Evolutionary conservation across 345 rosid species (phyloP), one percentile per base, ranked within the genome.

Genomic region (Melaleuca alternifolia): DNA sequence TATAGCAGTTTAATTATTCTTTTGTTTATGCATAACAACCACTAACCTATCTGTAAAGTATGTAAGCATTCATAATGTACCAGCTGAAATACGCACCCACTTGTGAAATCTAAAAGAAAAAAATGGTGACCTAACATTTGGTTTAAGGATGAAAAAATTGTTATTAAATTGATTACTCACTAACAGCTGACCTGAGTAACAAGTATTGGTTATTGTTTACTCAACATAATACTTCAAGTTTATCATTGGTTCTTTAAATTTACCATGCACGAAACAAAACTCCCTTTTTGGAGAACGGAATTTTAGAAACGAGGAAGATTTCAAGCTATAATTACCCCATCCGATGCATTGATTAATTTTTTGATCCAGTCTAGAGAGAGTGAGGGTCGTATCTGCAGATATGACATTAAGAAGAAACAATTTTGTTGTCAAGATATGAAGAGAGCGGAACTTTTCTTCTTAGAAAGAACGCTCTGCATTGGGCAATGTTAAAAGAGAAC

Each of bases 371-470:
- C 33, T 59, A 59, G 1, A 59, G 0, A 59, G 65, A 59, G 16
- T 26, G n/a, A n/a, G n/a, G n/a, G n/a, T n/a, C n/a, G n/a, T n/a
- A n/a, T n/a, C n/a, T 59, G 33, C 33, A 59, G 0, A 59, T 26
- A 0, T n/a, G 65, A 11, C 16, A 6, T 26, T 26, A 5, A 59
- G 16, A n/a, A 11, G 57, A 54, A 59, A 59, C 33, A 59, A 59
- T 26, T 26, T 59, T 59, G 1, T n/a, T n/a, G 16, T 59, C 0
- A 16, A 59, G n/a, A 59, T 59, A 5, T 0, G 33, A n/a, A 7
- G 2, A 59, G 16, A 11, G 65, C 12, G 33, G 8, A 11, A 59
- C 33, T 12, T 59, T 6, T 26, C 4, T 5, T 59, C 24, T 56
- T 4, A n/a, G 6, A 59, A 59, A n/a, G 15, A 1, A n/a, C n/a